These are phyloP conservation scores for Chytridium lagenaria DNA, from an alignment of 371 early-diverging fungal genomes.

Conservation along the genomic window DNA sequence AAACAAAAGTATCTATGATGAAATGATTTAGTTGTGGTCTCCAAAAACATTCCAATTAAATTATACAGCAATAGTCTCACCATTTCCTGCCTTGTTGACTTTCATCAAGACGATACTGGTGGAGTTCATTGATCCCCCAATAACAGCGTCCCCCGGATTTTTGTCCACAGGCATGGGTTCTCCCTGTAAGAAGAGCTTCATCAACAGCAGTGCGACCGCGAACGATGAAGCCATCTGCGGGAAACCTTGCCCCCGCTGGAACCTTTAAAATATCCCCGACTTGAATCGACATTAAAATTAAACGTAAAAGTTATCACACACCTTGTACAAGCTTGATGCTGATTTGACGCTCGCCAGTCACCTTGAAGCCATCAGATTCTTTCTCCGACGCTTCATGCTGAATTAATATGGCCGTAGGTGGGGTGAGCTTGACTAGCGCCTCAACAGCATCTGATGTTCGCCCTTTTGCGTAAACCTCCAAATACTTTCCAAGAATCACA, in stretches of 20 bases:
- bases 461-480: slow-evolving; percentile 92
- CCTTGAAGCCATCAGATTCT: slow-evolving; percentile 57
- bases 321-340: slow-evolving; percentile 40
- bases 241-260: slow-evolving; percentile 86
- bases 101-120: slow-evolving; percentile 57
- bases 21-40: slow-evolving; percentile 52
- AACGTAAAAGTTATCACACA: slow-evolving; percentile 51
- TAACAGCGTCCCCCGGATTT: slow-evolving; percentile 66
- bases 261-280: slow-evolving; percentile 82
- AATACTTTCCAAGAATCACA: slow-evolving; percentile 84
- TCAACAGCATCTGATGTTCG: slow-evolving; percentile 88
- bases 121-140: slow-evolving; percentile 95
- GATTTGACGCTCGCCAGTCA: slow-evolving; percentile 72
- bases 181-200: slow-evolving; percentile 98
- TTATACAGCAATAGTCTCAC: slow-evolving; percentile 34
- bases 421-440: slow-evolving; percentile 84
- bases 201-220: slow-evolving; percentile 83
- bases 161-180: slow-evolving; percentile 92
- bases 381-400: slow-evolving; percentile 50
- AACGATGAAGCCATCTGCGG: slow-evolving; percentile 87
- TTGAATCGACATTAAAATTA: slow-evolving; percentile 64
- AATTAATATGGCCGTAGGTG: slow-evolving; percentile 75
- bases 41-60: neutral
- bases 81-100: slow-evolving; percentile 71
- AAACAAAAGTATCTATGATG: slow-evolving; percentile 76